Percentiles rank a stretch among this genome's conserved stretches.
These are phyloP conservation scores for Globisporangium ultimum DNA, from an alignment of 352 stramenopile species.

Conservation along the genomic window DNA sequence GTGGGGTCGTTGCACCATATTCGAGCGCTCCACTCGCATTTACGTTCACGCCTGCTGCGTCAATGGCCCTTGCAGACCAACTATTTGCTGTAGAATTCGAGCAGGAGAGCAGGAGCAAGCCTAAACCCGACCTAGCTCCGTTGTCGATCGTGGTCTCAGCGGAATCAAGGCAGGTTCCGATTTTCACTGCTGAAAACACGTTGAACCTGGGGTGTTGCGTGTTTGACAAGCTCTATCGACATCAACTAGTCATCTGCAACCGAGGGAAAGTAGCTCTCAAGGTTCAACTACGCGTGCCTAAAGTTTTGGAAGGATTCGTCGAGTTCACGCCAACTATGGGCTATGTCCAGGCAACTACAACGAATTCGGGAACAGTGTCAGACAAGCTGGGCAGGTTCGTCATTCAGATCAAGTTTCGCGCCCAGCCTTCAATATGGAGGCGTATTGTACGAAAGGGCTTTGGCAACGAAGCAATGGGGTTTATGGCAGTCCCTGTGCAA, in stretches of 20 bases:
- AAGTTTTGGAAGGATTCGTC: slow-evolving; percentile 48
- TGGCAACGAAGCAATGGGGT: slow-evolving; percentile 28
- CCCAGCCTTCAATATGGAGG: slow-evolving; percentile 41
- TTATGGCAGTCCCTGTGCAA: slow-evolving; percentile 41
- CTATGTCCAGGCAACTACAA: slow-evolving; percentile 64
- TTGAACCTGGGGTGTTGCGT: slow-evolving; percentile 86
- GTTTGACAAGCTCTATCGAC: slow-evolving; percentile 84
- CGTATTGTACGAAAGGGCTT: slow-evolving; percentile 39
- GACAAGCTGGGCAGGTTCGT: slow-evolving; percentile 36
- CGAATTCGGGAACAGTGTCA: background rate
- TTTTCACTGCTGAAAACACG: slow-evolving; percentile 29
- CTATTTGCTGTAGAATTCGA: slow-evolving; percentile 40
- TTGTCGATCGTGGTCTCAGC: slow-evolving; percentile 21
- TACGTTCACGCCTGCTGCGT: slow-evolving; percentile 47
- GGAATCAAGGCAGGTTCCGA: slow-evolving; percentile 34
- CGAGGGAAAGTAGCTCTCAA: slow-evolving; percentile 87
- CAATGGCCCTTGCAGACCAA: slow-evolving; percentile 31
- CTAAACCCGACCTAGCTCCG: slow-evolving; percentile 2
- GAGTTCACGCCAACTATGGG: slow-evolving; percentile 85
- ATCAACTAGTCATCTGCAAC: slow-evolving; percentile 79
- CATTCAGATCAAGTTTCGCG: slow-evolving; percentile 72
- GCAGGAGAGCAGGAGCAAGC: background rate
- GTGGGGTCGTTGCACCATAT: slow-evolving; percentile 52
- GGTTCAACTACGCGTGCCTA: slow-evolving; percentile 69
- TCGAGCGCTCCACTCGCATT: slow-evolving; percentile 39